Evolutionary conservation across 768 basidiomycete species (phyloP).

Genomic region (Cystobasidium tubakii): DNA sequence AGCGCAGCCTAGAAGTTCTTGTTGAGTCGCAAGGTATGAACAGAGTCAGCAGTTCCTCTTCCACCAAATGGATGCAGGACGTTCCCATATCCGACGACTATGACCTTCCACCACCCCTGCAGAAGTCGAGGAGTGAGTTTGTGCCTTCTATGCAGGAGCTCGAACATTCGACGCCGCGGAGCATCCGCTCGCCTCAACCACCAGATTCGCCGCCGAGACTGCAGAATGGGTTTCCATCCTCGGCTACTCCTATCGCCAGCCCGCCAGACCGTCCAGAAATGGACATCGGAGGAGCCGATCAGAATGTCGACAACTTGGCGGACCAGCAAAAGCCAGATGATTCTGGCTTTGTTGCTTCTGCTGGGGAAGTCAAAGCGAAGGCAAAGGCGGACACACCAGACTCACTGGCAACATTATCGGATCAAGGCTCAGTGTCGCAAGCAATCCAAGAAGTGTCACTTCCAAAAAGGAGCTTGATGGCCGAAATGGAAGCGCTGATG

Average conservation of each 20-base stretch:
- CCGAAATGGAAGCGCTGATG: slow-evolving; percentile 27
- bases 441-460: not conserved
- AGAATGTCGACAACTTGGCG: not conserved
- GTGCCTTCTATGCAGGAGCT: not conserved
- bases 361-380: slow-evolving; percentile 7
- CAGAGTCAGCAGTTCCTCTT: not conserved
- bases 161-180: not conserved
- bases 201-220: not conserved
- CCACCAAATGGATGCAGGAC: not conserved
- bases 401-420: not conserved
- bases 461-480: slow-evolving; percentile 1
- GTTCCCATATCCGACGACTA: slow-evolving; percentile 2
- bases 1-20: not conserved
- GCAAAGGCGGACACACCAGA: not conserved
- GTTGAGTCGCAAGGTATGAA: not conserved
- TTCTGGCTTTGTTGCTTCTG: slow-evolving; percentile 15
- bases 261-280: not conserved
- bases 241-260: not conserved
- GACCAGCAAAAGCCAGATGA: not conserved
- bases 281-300: not conserved
- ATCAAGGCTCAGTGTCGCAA: no score
- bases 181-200: slow-evolving; percentile 2
- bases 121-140: not conserved
- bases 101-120: slow-evolving; percentile 9
- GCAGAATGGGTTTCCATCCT: not conserved